Base-by-base conservation (phyloP, 441 rosid genomes). In the Pelargonium citronellum region DNA sequence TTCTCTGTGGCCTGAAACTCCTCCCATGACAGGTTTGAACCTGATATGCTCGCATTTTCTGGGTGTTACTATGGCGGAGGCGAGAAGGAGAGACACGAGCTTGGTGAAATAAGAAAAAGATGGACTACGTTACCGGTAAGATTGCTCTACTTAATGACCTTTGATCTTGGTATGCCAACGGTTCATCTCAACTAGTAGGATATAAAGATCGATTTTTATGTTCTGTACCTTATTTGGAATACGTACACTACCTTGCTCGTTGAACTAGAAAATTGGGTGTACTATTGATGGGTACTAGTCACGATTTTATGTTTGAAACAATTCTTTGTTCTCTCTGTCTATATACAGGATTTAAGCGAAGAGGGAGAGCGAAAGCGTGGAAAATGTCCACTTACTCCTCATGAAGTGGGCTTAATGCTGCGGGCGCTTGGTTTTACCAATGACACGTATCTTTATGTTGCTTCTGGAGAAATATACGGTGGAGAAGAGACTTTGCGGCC, bases 61-160 rank as follows among this genome's bases (percentile, higher is more conserved):
- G 98, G 99, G 68, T 95, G 99, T 78, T 94, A 92, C 79, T 95
- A 76, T 81, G 99, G 99, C 43, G 99, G 99, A 16, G 99, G 98
- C 71, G 99, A 92, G 64, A 92, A 89, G 79, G 99, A 90, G 78
- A 85, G 88, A 85, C 74, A 74, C 46, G 97, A 95, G 81, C 97
- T 95, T n/a, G 87, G 87, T 51, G 92, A 88, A 83, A 89, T 95
- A 74, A 85, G 98, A 78, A 95, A 90, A 77, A 83, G 99, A 84
- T 95, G 99, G 98, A 89, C 78, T 49, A 95, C 96, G 55, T 86
- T 95, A 76, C 98, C 99, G 69, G 99, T 95, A 82, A 90, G 97
- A 79, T 81, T 71, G 20, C 68, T 17, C 6, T 70, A 58, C 64
- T 71, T 75, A 44, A 66, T 66, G 66, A 49, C 70, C 11, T 69